Conservation (phyloP, 208 protist genomes). For the Trypanosoma lewisi region DNA sequence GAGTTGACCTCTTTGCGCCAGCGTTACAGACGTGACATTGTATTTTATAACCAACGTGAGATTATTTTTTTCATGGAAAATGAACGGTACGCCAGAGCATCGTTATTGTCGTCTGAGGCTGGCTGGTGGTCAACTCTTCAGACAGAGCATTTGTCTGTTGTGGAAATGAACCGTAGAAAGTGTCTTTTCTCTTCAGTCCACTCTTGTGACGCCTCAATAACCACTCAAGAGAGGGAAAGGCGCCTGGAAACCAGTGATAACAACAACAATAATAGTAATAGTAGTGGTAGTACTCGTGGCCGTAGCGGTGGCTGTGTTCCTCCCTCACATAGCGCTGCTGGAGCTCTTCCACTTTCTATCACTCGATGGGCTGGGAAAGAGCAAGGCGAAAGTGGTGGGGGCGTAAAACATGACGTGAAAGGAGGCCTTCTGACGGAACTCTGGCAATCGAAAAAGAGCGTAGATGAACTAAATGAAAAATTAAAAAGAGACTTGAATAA, state of each 20-base stretch:
- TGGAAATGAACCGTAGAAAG: background rate
- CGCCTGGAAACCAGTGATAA: too few relatives aligned
- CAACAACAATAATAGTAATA: too few relatives aligned
- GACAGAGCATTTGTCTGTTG: background rate
- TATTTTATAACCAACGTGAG: slow-evolving; percentile 23
- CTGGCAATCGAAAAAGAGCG: slow-evolving; percentile 20
- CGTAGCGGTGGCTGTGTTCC: too few relatives aligned
- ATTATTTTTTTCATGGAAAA: slow-evolving; percentile 18
- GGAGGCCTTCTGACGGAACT: slow-evolving; percentile 26
- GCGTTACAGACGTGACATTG: slow-evolving; percentile 22
- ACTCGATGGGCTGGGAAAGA: slow-evolving; percentile 7
- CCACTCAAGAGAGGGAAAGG: background rate
- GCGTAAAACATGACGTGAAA: slow-evolving; percentile 6
- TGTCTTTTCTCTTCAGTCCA: background rate
- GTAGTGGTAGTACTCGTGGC: too few relatives aligned
- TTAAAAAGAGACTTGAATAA: slow-evolving; percentile 2
- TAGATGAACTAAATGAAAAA: slow-evolving; percentile 28
- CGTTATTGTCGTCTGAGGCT: slow-evolving; percentile 23
- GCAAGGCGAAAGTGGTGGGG: background rate
- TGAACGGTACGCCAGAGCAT: slow-evolving; percentile 22
- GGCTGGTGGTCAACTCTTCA: slow-evolving; percentile 7
- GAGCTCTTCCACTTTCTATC: slow-evolving; percentile 12
- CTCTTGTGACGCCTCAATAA: background rate
- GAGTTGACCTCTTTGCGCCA: slow-evolving; percentile 23
- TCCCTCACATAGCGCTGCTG: background rate